Conservation (phyloP, 2,329 filamentous ascomycete genomes). For the Incumbomyces lentus region DNA sequence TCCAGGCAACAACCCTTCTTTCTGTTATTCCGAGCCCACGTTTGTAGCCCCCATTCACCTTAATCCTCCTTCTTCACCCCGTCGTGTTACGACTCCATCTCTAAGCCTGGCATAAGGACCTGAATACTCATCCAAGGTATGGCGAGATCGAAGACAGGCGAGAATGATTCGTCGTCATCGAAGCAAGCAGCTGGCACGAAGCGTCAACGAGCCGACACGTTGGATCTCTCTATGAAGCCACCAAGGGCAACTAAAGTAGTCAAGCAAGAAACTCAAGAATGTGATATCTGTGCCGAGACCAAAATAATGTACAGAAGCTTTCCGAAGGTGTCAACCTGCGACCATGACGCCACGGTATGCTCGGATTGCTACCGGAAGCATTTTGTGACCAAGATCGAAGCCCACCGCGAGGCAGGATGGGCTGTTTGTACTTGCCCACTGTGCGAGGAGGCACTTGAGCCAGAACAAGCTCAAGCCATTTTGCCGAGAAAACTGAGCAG, state of each 20-base stretch:
- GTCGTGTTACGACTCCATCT: too few species aligned
- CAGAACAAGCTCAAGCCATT: conserved; percentile 1
- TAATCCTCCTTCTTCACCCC: too few species aligned
- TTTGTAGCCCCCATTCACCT: too few species aligned
- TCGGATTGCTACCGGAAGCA: conserved; percentile 6
- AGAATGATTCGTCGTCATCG: background rate
- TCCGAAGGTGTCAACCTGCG: conserved; percentile 2
- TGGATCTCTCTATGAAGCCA: background rate
- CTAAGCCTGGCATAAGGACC: too few species aligned
- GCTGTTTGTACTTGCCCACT: conserved; percentile 7
- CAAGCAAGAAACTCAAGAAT: conserved; percentile 6
- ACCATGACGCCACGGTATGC: conserved; percentile 8
- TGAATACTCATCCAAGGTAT: background rate
- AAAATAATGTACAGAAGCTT: conserved; percentile 7
- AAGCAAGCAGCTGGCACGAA: conserved; percentile 4
- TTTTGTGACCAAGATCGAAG: conserved; percentile 1
- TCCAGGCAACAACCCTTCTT: too few species aligned
- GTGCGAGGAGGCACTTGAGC: background rate
- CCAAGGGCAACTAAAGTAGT: background rate
- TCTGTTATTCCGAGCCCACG: too few species aligned
- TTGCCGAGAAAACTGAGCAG: conserved; percentile 1
- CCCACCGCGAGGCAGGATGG: conserved; percentile 3
- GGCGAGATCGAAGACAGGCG: background rate
- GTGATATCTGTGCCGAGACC: conserved; percentile 10
- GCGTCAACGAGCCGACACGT: background rate